Conservation (phyloP, 164 flowering plant genomes). For the Kingdonia uniflora region DNA sequence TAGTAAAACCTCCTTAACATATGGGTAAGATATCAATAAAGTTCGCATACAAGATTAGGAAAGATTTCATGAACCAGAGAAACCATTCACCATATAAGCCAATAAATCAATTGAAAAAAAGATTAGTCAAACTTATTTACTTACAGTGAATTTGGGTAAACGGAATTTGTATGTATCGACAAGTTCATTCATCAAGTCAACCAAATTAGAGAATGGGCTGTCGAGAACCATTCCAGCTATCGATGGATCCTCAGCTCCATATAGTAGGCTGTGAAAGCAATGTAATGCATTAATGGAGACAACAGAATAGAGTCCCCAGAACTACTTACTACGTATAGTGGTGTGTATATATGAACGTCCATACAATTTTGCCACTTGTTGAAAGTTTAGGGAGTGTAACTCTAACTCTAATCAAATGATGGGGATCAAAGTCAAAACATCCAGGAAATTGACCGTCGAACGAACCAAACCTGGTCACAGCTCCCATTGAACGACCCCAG, state of each 20-base stretch:
- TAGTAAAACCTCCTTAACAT: too few relatives aligned
- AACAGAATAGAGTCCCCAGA: neutral
- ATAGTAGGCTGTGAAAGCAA: slow-evolving; percentile 59
- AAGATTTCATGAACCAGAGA: too few relatives aligned
- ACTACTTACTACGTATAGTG: neutral
- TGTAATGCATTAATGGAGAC: neutral
- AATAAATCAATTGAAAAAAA: neutral
- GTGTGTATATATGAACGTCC: too few relatives aligned
- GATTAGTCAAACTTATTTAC: slow-evolving; percentile 8
- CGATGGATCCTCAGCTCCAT: slow-evolving; percentile 98
- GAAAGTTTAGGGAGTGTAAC: too few relatives aligned
- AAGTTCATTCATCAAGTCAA: slow-evolving; percentile 95
- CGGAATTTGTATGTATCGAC: slow-evolving; percentile 86
- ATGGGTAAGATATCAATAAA: too few relatives aligned
- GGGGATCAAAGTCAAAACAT: neutral
- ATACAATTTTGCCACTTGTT: too few relatives aligned
- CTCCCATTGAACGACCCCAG: slow-evolving; percentile 99
- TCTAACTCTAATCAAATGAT: too few relatives aligned
- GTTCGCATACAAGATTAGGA: too few relatives aligned
- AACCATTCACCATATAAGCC: too few relatives aligned
- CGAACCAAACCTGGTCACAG: slow-evolving; percentile 74
- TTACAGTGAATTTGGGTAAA: slow-evolving; percentile 89
- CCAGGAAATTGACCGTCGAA: too few relatives aligned
- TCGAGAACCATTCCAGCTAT: slow-evolving; percentile 99
- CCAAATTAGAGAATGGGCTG: slow-evolving; percentile 94